These are phyloP conservation scores for Pythium vanterpoolii DNA, from an alignment of 352 stramenopile species.

Conservation along the genomic window DNA sequence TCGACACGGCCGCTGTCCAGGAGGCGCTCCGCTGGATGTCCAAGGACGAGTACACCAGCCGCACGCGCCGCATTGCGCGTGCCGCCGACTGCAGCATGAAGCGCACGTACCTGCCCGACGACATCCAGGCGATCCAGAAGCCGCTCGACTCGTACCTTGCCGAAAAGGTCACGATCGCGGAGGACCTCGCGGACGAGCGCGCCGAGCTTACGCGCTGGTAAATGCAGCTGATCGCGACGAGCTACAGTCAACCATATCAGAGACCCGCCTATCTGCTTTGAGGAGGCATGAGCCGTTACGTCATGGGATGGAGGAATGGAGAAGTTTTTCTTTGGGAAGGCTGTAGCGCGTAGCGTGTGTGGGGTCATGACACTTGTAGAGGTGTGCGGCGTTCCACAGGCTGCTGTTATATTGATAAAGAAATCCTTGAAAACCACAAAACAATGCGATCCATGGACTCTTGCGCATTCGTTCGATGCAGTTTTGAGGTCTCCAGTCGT, in stretches of 20 bases:
- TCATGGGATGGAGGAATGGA: background rate
- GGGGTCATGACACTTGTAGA: background rate
- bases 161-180: constrained; percentile 50
- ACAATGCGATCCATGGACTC: background rate
- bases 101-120: constrained; percentile 80
- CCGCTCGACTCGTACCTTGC: constrained; percentile 73
- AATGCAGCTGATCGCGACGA: constrained; percentile 10
- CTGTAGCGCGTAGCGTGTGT: background rate
- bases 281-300: background rate
- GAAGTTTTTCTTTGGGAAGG: background rate
- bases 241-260: too few relatives aligned
- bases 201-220: constrained; percentile 83
- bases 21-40: constrained; percentile 77
- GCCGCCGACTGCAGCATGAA: constrained; percentile 83
- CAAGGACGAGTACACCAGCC: constrained; percentile 68
- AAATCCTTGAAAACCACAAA: constrained; percentile 14
- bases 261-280: background rate
- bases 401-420: constrained; percentile 22
- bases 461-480: background rate
- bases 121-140: constrained; percentile 85
- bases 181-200: constrained; percentile 68
- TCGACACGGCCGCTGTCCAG: constrained; percentile 80
- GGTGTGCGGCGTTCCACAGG: background rate
- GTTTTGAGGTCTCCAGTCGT: background rate
- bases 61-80: constrained; percentile 79